phyloP scores from a whole-genome alignment of 2,329 filamentous ascomycete species.

The Aureobasidium pullulans region DNA sequence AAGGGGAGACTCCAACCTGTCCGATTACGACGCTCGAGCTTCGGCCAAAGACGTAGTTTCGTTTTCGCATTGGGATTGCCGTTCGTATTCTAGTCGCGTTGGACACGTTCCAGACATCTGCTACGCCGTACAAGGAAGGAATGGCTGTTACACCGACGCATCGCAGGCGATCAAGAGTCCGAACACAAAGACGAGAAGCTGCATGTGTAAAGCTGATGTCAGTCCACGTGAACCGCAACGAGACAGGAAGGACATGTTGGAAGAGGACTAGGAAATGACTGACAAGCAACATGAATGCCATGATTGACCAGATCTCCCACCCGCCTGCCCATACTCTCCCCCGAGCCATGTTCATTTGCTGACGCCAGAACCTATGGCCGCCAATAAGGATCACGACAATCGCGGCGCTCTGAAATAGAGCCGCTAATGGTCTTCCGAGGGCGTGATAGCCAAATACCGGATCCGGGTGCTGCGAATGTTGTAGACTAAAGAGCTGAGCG shows the following conservation, averaged over 20 bases:
- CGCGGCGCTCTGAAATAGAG: slow-evolving; percentile 41
- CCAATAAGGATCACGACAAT: slow-evolving; percentile 48
- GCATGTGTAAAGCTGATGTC: not conserved
- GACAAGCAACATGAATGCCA: slow-evolving; percentile 41
- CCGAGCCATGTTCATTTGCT: slow-evolving; percentile 51
- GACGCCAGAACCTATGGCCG: slow-evolving; percentile 51
- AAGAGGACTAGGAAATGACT: slow-evolving; percentile 22
- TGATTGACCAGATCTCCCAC: slow-evolving; percentile 49
- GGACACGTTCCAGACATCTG: not conserved
- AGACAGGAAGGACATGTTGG: slow-evolving; percentile 11
- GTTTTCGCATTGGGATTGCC: not conserved
- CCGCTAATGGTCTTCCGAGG: slow-evolving; percentile 53
- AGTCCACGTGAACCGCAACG: not conserved
- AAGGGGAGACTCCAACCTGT: not conserved
- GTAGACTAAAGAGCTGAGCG: slow-evolving; percentile 60
- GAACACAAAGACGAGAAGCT: slow-evolving; percentile 20
- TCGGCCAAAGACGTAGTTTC: not conserved
- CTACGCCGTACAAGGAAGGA: not conserved
- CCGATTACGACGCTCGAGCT: not conserved
- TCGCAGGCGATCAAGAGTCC: slow-evolving; percentile 19
- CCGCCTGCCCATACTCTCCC: slow-evolving; percentile 53
- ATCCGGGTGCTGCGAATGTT: slow-evolving; percentile 39
- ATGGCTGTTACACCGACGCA: slow-evolving; percentile 1
- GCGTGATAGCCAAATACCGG: slow-evolving; percentile 51
- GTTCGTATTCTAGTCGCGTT: not conserved